A percentile compares a stretch with the other conserved stretches of the same genome.
Evolutionary conservation across 768 basidiomycete species (phyloP).

Genomic region (Serendipita sp.): DNA sequence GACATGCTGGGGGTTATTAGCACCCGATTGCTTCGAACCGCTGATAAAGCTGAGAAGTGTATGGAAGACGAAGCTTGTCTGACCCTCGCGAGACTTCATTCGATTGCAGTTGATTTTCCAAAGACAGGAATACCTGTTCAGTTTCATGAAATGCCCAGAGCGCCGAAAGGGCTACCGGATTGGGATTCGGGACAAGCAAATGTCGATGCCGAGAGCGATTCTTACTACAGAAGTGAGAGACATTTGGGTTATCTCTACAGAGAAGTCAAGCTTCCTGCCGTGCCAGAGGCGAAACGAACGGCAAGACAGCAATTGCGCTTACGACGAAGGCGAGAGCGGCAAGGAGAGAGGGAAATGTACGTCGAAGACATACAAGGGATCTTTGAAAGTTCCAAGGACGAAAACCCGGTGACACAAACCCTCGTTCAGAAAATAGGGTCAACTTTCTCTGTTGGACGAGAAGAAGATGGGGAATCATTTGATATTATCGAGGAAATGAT

Average conservation of each 20-base stretch:
- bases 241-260: slow-evolving; percentile 63
- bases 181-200: slow-evolving; percentile 45
- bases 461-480: not conserved
- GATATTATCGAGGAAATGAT: not conserved
- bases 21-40: slow-evolving; percentile 11
- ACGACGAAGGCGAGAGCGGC: slow-evolving; percentile 11
- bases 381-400: not conserved
- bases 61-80: slow-evolving; percentile 8
- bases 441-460: slow-evolving; percentile 5
- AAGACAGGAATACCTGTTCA: slow-evolving; percentile 9
- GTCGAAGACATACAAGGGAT: not conserved
- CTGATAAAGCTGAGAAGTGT: slow-evolving; percentile 7
- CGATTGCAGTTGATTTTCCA: slow-evolving; percentile 10
- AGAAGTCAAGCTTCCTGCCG: slow-evolving; percentile 28
- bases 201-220: slow-evolving; percentile 35
- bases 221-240: slow-evolving; percentile 40
- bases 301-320: slow-evolving; percentile 12
- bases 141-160: not conserved
- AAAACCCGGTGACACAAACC: not conserved
- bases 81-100: slow-evolving; percentile 12
- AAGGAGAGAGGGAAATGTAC: not conserved
- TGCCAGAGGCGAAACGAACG: slow-evolving; percentile 12
- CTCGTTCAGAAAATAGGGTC: not conserved
- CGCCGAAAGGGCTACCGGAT: slow-evolving; percentile 43
- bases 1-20: slow-evolving; percentile 12